These are phyloP conservation scores for Arthroderma sp. DNA, from an alignment of 2,329 filamentous ascomycete genomes.

Conservation along the genomic window DNA sequence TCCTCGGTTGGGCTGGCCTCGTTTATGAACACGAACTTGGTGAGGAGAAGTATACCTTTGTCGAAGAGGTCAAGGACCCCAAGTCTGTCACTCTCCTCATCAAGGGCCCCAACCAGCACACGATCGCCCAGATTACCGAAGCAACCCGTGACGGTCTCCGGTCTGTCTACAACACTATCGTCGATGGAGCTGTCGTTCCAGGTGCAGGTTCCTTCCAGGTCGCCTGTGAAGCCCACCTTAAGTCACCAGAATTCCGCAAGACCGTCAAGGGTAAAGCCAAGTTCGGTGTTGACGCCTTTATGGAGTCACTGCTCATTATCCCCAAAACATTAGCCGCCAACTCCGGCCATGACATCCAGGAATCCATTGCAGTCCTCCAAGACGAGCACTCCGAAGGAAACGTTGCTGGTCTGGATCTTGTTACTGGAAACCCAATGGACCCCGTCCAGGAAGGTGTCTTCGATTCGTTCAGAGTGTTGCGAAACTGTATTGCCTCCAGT, in stretches of 20 bases:
- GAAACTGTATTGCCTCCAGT: conserved; percentile 87
- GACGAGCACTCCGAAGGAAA: conserved; percentile 78
- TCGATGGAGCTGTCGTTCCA: conserved; percentile 91
- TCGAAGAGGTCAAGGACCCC: conserved; percentile 96
- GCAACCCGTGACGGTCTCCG: conserved; percentile 88
- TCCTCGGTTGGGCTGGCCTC: conserved; percentile 87
- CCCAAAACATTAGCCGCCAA: conserved; percentile 96
- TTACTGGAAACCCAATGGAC: conserved; percentile 87
- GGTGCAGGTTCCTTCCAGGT: conserved; percentile 94
- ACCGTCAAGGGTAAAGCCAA: conserved; percentile 96
- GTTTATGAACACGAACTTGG: conserved; percentile 97
- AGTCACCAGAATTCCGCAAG: conserved; percentile 74
- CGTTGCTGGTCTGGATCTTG: conserved; percentile 72
- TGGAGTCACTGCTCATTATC: conserved; percentile 86
- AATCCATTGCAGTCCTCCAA: conserved; percentile 74
- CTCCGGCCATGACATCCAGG: conserved; percentile 91
- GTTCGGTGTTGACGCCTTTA: conserved; percentile 88
- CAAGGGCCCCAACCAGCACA: conserved; percentile 95
- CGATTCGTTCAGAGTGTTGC: conserved; percentile 88
- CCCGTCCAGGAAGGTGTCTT: conserved; percentile 84
- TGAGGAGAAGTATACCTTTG: conserved; percentile 98
- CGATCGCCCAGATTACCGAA: conserved; percentile 91
- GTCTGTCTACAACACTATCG: conserved; percentile 98
- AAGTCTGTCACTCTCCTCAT: conserved; percentile 97
- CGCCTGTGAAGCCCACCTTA: conserved; percentile 75